Base-by-base conservation (phyloP, 352 stramenopile genomes). In the Vaucheria bursata region DNA sequence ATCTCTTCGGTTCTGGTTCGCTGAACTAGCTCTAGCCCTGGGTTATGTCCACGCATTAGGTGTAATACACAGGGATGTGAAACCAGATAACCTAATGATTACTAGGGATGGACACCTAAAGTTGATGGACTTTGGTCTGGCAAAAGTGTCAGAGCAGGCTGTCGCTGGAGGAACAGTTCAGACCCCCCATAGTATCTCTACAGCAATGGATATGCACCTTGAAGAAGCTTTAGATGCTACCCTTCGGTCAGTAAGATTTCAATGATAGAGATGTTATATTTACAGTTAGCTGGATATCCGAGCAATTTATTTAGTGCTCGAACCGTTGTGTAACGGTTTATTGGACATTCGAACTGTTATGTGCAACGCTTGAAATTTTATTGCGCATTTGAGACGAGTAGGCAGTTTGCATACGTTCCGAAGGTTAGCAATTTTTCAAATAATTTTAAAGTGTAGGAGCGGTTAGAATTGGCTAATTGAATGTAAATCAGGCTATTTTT, bases 51-150 rank as follows among this genome's bases (percentile, higher is more conserved):
- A 97, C 86, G 88, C 87, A 18, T 84, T 97, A 85, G 88, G 91
- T 80, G 87, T 98, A 38, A 93, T 98, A 59, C 95, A 98, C 79
- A 84, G 95, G 45, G 95, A 98, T 86, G 95, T 98, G 73, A 95
- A 95, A 77, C 91, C 91, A 6, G 91, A 95, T 73, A 95, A 78
- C 68, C 59, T 39, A 5, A 78, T 95, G 1, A 81, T 95, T 4
- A 92, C 86, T 71, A 81, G 87, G 37, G 81, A 88, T 52, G 91
- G 91, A 45, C 90, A 95, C 73, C 79, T 95, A 53, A 95, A 94
- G 80, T 85, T 95, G 67, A 93, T 89, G 6, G 91, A 95, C 81
- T 95, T 95, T 75, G 91, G 91, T 35, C 53, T 78, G 25, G 49
- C 73, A n/a, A 78, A 78, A 64, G 45, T 40, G n/a, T 1, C 64